Evolutionary conservation across 2,329 filamentous ascomycete species (phyloP), one percentile per base, ranked within the genome.

Genomic region (Colletotrichum noveboracense): DNA sequence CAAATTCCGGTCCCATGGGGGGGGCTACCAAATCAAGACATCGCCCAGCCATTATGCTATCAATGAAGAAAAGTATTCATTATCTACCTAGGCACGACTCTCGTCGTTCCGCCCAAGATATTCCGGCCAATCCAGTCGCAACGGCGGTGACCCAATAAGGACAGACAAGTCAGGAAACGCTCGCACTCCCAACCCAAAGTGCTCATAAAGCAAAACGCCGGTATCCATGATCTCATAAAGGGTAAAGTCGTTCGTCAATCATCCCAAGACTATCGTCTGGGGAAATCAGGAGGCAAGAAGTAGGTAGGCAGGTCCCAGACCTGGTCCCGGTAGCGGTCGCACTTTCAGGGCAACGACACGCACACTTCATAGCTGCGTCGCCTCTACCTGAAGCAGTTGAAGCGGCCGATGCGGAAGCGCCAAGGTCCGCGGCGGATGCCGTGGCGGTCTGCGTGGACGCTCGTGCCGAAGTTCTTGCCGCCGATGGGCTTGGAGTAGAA

Each of bases 361-460:
- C 38, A 71, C 30, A 67, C 52, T 6, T 48, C 48, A 13, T 52
- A 30, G 3, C 28, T 64, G 24, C 36, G 65, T 56, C 65, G 60
- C 24, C 71, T 34, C 77, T 78, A 78, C 60, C 70, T 87, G 85
- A 90, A 90, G 83, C 89, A 90, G 84, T 85, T 88, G 80, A 89
- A 89, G 60, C 83, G 85, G 76, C 88, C 87, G 56, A 89, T 82
- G 66, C 86, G 87, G 80, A 90, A 87, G 58, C 88, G 84, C 87
- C 88, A 90, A 5, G 88, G 87, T 3, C 88, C 89, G 13, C 87
- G 85, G 66, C 84, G 87, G 9, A 89, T 81, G 61, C 88, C 89
- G 77, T 88, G 82, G 13, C 84, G 84, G 79, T 87, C 84, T 24
- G 86, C 87, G 38, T 84, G 83, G 69, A 90, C 82, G 79, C 83